phyloP scores from a whole-genome alignment of 2,329 filamentous ascomycete species.

The Ascochyta lentis region DNA sequence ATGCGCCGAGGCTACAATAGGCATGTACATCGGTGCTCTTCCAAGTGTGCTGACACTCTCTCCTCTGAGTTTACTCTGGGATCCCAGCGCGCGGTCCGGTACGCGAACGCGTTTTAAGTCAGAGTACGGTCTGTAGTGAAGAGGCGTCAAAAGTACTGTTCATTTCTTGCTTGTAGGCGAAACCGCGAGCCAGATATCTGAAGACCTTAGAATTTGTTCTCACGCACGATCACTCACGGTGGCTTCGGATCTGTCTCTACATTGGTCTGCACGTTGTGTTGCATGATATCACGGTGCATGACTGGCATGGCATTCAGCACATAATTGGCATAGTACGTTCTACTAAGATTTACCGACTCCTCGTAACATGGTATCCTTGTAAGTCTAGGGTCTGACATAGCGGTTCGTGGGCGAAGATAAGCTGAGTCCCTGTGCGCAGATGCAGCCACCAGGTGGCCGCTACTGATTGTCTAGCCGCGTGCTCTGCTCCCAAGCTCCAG shows the following conservation, averaged over 20 bases:
- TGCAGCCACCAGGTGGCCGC: slow-evolving; percentile 8
- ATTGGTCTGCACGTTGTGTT: neutral
- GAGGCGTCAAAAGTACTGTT: too few relatives aligned
- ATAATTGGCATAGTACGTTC: neutral
- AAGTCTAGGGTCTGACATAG: neutral
- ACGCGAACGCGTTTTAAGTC: neutral
- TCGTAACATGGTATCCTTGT: neutral
- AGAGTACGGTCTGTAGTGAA: neutral
- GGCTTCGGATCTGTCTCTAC: neutral
- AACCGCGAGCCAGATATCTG: neutral
- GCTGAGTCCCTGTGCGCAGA: slow-evolving; percentile 1
- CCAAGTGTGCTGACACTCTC: neutral
- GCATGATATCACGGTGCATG: neutral
- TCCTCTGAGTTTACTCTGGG: neutral
- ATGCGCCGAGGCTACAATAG: neutral
- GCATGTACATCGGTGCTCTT: neutral
- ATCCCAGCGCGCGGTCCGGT: too few relatives aligned
- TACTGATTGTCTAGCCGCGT: slow-evolving; percentile 6
- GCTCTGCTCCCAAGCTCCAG: neutral
- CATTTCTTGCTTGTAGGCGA: too few relatives aligned
- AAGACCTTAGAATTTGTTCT: neutral
- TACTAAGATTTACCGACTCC: neutral
- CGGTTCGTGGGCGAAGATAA: slow-evolving; percentile 5
- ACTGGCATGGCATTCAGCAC: neutral
- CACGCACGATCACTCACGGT: neutral